Evolutionary conservation across 2,329 filamentous ascomycete species (phyloP), one percentile per base, ranked within the genome.

Genomic region (Xylaria sp.): DNA sequence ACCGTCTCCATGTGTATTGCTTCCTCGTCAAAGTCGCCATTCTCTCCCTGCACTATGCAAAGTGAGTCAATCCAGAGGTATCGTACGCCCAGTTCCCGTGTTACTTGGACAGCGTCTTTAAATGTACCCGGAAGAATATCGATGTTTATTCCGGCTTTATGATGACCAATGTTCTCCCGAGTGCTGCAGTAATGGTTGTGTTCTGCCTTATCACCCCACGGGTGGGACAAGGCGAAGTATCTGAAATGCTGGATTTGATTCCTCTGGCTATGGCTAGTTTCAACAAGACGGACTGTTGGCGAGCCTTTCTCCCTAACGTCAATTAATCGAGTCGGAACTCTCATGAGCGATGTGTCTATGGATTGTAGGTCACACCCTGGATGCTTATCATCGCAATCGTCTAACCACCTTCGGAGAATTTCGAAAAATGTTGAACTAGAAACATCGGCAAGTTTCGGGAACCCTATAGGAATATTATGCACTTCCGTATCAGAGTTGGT

Each of bases 1-100:
- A 78, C 74, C 0, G 71, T 35, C 47, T 76, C 76, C 77, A 79
- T 78, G 6, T 62, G 60, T 29, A 62, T 70, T 2, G 75, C 69
- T 63, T 79, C 70, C 0, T 58, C 8, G 1, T 72, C 37, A 32
- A 75, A 78, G 54, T 78, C 71, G 10, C 66, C 60, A 10, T 27
- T 69, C 40, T 64, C 29, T 5, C 66, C 63, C 35, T 68, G 71
- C 1, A 72, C 40, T 37, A 74, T 74, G n/a, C 72, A 73, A 2
- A 73, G 62, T 1, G 72, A 71, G 35, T 72, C 72, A 18, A 72
- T 69, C 71, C 71, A 73, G n/a, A 73, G 37, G 21, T 73, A 71
- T 21, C 27, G 47, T 13, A 71, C 25, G 1, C 70, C 71, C 0
- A 71, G 60, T 10, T 54, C 40, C 13, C 67, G 42, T 23, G 69